Conservation (phyloP, 768 basidiomycete genomes). For the Pleurotus citrinopileatus region DNA sequence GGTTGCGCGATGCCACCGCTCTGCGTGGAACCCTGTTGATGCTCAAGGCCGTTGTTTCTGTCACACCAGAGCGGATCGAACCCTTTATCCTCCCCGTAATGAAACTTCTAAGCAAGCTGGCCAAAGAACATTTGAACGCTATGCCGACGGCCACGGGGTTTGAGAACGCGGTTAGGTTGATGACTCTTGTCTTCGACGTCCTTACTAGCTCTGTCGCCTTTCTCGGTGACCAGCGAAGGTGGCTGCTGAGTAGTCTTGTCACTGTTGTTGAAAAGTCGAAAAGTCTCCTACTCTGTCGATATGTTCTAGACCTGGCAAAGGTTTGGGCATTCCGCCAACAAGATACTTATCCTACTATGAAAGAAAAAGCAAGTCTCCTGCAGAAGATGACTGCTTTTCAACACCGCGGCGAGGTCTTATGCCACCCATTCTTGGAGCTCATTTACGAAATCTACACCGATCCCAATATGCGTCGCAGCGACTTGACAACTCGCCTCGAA, state of each 20-base stretch:
- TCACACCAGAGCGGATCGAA: constrained; percentile 81
- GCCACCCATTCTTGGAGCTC: constrained; percentile 81
- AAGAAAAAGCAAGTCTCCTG: constrained; percentile 89
- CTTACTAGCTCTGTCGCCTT: constrained; percentile 76
- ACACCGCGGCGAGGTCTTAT: constrained; percentile 71
- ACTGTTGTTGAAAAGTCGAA: constrained; percentile 90
- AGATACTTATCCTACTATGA: constrained; percentile 87
- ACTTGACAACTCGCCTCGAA: constrained; percentile 90
- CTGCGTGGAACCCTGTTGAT: constrained; percentile 83
- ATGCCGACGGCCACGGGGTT: constrained; percentile 44
- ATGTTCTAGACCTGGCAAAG: constrained; percentile 80
- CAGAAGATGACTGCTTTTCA: constrained; percentile 89
- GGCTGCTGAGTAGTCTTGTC: constrained; percentile 73
- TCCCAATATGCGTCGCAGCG: constrained; percentile 80
- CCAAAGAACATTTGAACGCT: constrained; percentile 81
- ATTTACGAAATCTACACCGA: constrained; percentile 95
- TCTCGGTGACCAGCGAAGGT: constrained; percentile 84
- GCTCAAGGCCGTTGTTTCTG: constrained; percentile 80
- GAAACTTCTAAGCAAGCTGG: constrained; percentile 80
- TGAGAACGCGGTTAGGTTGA: constrained; percentile 60
- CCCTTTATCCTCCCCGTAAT: constrained; percentile 71
- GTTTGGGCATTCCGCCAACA: constrained; percentile 89
- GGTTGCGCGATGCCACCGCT: constrained; percentile 67
- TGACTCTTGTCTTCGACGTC: constrained; percentile 83
- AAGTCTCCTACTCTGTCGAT: constrained; percentile 72